phyloP scores from a whole-genome alignment of 108 stramenopile species.

The Discostella pseudostelligera region DNA sequence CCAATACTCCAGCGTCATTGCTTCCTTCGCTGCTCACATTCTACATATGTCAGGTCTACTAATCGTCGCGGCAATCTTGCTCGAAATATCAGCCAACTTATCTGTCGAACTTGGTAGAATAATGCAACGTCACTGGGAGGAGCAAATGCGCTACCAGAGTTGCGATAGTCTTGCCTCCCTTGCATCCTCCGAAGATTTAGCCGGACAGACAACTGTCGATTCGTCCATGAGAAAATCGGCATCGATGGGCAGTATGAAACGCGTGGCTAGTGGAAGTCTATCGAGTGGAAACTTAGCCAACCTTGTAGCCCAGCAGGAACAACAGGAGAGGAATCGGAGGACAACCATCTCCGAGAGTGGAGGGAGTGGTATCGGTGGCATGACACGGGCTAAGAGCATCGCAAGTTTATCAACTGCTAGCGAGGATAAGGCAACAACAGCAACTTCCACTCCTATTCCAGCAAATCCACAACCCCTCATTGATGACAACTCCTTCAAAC shows the following conservation, averaged over 20 bases:
- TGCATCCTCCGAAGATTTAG: constrained; percentile 32
- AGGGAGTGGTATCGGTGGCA: constrained; percentile 16
- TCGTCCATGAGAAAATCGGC: constrained; percentile 65
- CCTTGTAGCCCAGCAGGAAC: constrained; percentile 22
- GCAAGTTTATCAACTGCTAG: constrained; percentile 10
- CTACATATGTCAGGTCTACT: constrained; percentile 74
- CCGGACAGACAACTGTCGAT: constrained; percentile 27
- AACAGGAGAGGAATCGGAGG: constrained; percentile 5
- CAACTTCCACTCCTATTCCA: constrained; percentile 5
- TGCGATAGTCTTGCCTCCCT: constrained; percentile 67
- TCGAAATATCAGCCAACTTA: constrained; percentile 75
- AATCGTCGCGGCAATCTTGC: constrained; percentile 65
- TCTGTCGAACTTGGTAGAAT: constrained; percentile 84
- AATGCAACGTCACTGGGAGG: constrained; percentile 88
- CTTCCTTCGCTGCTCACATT: constrained; percentile 68
- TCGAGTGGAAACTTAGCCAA: constrained; percentile 33
- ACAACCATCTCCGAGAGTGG: background rate
- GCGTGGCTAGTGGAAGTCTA: constrained; percentile 74
- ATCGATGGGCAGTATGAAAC: constrained; percentile 80
- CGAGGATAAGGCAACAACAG: constrained; percentile 17
- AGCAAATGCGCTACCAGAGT: constrained; percentile 62
- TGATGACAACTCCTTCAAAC: constrained; percentile 81
- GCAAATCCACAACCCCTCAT: constrained; percentile 24
- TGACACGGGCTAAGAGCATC: constrained; percentile 37
- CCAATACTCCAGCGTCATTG: constrained; percentile 51